Evolutionary conservation across 352 stramenopile species (phyloP).

Genomic region (Phytophthora meadii): DNA sequence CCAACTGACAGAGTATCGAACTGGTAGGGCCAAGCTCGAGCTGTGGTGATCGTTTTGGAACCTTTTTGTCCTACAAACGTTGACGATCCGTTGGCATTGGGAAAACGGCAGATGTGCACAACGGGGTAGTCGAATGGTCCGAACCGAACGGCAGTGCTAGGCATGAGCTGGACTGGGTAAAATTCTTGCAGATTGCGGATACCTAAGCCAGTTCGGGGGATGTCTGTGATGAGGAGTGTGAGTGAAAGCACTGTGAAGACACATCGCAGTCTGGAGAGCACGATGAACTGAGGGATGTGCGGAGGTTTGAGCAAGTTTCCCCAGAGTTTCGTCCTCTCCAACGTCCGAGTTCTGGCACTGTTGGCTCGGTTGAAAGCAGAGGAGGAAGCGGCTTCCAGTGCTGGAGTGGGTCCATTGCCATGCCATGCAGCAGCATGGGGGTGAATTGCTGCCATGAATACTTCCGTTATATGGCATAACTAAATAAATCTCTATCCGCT

Average conservation of each 20-base stretch:
- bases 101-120: slow-evolving; percentile 30
- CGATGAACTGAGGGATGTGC: slow-evolving; percentile 37
- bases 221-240: slow-evolving; percentile 52
- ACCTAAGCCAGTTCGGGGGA: slow-evolving; percentile 55
- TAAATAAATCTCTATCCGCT: slow-evolving; percentile 10
- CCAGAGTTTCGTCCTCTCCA: slow-evolving; percentile 7
- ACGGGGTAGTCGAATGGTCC: slow-evolving; percentile 58
- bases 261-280: slow-evolving; percentile 38
- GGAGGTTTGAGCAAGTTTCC: slow-evolving; percentile 20
- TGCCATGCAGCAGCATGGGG: not conserved
- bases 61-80: slow-evolving; percentile 30
- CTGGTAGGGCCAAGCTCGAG: slow-evolving; percentile 43
- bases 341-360: slow-evolving; percentile 2
- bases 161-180: slow-evolving; percentile 33
- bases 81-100: not conserved
- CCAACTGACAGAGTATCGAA: slow-evolving; percentile 46
- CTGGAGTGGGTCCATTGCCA: not conserved
- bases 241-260: slow-evolving; percentile 48
- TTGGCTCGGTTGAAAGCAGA: not conserved
- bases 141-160: slow-evolving; percentile 41
- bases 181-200: slow-evolving; percentile 31
- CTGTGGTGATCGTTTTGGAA: slow-evolving; percentile 8
- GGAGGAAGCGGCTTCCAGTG: not conserved
- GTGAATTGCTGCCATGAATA: slow-evolving; percentile 6
- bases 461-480: not conserved